phyloP scores from a whole-genome alignment of 2,329 filamentous ascomycete genomes.

The Chrysosporium queenslandicum region DNA sequence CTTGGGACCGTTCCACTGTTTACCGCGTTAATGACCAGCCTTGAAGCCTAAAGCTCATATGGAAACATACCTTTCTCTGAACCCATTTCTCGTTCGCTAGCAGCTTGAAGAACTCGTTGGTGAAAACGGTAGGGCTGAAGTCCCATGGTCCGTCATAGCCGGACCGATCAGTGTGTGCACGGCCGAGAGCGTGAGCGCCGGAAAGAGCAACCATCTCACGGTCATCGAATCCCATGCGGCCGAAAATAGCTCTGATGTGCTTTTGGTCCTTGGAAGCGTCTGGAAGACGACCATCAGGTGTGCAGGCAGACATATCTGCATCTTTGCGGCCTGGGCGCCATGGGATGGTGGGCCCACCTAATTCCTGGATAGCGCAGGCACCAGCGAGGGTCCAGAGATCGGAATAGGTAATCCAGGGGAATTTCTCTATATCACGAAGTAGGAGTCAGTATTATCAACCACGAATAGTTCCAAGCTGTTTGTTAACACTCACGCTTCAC shows the following conservation, averaged over 20 bases:
- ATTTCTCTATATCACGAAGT: constrained; percentile 47
- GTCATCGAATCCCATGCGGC: constrained; percentile 96
- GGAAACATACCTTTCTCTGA: constrained; percentile 52
- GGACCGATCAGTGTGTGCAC: constrained; percentile 79
- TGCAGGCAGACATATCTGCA: constrained; percentile 71
- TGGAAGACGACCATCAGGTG: constrained; percentile 82
- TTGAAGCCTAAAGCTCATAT: not conserved
- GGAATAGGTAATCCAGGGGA: constrained; percentile 93
- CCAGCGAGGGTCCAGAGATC: constrained; percentile 93
- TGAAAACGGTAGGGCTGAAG: constrained; percentile 80
- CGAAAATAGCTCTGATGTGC: constrained; percentile 86
- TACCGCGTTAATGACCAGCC: not conserved
- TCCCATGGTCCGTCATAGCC: constrained; percentile 87
- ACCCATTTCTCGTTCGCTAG: constrained; percentile 87
- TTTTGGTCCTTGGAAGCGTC: constrained; percentile 67
- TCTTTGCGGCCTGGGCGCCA: constrained; percentile 81
- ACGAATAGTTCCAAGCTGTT: not conserved
- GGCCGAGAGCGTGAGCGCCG: constrained; percentile 78
- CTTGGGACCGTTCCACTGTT: constrained; percentile 70
- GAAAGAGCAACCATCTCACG: constrained; percentile 86
- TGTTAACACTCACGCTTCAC: constrained; percentile 56
- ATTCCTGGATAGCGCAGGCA: constrained; percentile 82
- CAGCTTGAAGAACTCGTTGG: constrained; percentile 89
- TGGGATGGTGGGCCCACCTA: constrained; percentile 78
- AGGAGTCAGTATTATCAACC: constrained; percentile 15